A percentile compares a stretch with the other conserved stretches of the same genome.
These are phyloP conservation scores for Hirschioporus abietinus DNA, from an alignment of 768 basidiomycete genomes.

Conservation along the genomic window DNA sequence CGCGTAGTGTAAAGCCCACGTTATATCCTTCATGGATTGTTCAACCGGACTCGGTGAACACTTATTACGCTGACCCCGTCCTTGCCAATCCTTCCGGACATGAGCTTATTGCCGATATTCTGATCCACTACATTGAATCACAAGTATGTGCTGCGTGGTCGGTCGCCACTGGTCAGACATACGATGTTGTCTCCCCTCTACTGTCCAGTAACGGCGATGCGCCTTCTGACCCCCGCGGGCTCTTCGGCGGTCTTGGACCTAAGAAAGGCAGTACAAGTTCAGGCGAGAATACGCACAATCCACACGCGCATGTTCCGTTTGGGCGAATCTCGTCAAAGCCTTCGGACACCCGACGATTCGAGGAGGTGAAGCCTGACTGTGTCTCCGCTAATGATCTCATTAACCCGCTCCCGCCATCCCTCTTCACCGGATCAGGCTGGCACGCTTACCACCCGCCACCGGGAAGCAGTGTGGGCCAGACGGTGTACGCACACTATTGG, in stretches of 20 bases:
- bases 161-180: slow-evolving; percentile 60
- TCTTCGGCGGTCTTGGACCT: slow-evolving; percentile 83
- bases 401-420: slow-evolving; percentile 89
- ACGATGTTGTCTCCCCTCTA: slow-evolving; percentile 44
- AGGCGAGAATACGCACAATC: slow-evolving; percentile 24
- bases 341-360: slow-evolving; percentile 46
- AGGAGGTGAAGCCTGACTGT: slow-evolving; percentile 89
- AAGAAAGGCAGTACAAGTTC: slow-evolving; percentile 55
- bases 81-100: slow-evolving; percentile 81
- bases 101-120: slow-evolving; percentile 82
- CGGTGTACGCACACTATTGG: slow-evolving; percentile 71
- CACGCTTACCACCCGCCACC: slow-evolving; percentile 63
- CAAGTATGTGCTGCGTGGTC: slow-evolving; percentile 88
- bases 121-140: slow-evolving; percentile 84
- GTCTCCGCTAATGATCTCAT: slow-evolving; percentile 97
- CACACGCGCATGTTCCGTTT: slow-evolving; percentile 56
- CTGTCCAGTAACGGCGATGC: slow-evolving; percentile 33
- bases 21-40: slow-evolving; percentile 80
- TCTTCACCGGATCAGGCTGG: slow-evolving; percentile 96
- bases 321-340: slow-evolving; percentile 69
- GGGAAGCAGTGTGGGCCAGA: slow-evolving; percentile 31
- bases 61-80: slow-evolving; percentile 78
- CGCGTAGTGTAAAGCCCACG: slow-evolving; percentile 64
- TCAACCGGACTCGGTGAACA: slow-evolving; percentile 55
- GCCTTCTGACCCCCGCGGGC: slow-evolving; percentile 49